Percentiles rank a stretch among this genome's conserved stretches.
Conservation (phyloP, 202 grass and related monocot genomes). For the Cymbopogon flexuosus region DNA sequence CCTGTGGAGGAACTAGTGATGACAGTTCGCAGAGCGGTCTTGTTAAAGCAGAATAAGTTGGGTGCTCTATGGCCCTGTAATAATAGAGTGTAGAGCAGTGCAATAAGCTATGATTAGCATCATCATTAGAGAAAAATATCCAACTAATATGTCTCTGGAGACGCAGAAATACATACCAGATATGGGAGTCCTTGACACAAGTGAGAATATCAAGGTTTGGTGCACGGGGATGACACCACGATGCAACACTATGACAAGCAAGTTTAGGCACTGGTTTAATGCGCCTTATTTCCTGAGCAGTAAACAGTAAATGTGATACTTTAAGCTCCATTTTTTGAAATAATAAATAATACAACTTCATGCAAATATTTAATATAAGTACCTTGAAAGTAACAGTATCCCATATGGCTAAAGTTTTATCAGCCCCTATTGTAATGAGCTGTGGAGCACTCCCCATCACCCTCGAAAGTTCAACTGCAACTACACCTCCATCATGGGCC, state of each 20-base stretch:
- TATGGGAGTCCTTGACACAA: slow-evolving; percentile 99
- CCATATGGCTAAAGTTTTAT: slow-evolving; percentile 99
- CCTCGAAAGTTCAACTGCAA: slow-evolving; percentile 94
- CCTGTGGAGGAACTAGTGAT: slow-evolving; percentile 92
- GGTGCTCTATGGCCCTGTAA: slow-evolving; percentile 96
- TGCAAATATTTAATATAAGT: slow-evolving; percentile 26
- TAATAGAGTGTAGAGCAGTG: slow-evolving; percentile 9
- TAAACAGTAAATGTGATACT: slow-evolving; percentile 28
- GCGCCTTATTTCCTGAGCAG: slow-evolving; percentile 81
- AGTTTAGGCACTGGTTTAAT: slow-evolving; percentile 97
- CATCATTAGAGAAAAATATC: slow-evolving; percentile 21
- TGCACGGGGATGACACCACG: slow-evolving; percentile 94
- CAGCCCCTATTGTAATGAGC: slow-evolving; percentile 96
- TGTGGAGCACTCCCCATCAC: slow-evolving; percentile 93
- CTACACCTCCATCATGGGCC: slow-evolving; percentile 98
- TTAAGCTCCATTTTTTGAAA: slow-evolving; percentile 20
- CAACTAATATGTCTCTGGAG: not conserved
- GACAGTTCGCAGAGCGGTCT: slow-evolving; percentile 94
- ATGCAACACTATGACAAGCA: slow-evolving; percentile 98
- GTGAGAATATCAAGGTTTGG: slow-evolving; percentile 99
- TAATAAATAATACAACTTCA: slow-evolving; percentile 15
- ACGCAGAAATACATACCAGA: slow-evolving; percentile 59
- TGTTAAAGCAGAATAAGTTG: slow-evolving; percentile 97
- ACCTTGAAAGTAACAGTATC: slow-evolving; percentile 98
- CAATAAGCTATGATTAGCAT: not conserved